Evolutionary conservation across 371 early-diverging fungal species (phyloP).

Genomic region (Choanephora cucurbitarum): DNA sequence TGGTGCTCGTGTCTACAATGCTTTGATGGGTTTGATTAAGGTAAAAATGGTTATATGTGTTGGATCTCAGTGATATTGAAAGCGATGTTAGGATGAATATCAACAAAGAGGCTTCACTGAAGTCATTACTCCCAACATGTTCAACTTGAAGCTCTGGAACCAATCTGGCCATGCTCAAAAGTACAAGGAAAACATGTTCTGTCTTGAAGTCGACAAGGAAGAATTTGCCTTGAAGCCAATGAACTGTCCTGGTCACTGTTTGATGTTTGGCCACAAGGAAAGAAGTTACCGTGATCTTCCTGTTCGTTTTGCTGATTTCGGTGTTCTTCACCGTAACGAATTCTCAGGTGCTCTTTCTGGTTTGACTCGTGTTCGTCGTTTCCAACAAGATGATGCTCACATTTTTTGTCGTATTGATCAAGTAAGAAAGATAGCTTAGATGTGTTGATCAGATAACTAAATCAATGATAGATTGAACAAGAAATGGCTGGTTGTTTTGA

Average conservation of each 20-base stretch:
- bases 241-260: conserved; percentile 99
- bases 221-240: conserved; percentile 98
- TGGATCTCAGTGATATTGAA: too few species aligned
- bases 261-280: conserved; percentile 94
- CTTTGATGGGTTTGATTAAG: conserved; percentile 86
- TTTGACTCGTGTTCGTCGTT: conserved; percentile 98
- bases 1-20: conserved; percentile 96
- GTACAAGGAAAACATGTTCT: conserved; percentile 99
- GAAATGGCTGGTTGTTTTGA: conserved; percentile 84
- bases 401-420: conserved; percentile 96
- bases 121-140: conserved; percentile 98
- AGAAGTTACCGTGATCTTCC: conserved; percentile 98
- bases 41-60: too few species aligned
- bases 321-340: conserved; percentile 99
- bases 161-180: conserved; percentile 99
- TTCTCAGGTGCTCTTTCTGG: conserved; percentile 97
- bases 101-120: conserved; percentile 82
- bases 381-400: conserved; percentile 99
- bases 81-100: conserved; percentile 68
- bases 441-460: conserved; percentile 1
- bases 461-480: conserved; percentile 43
- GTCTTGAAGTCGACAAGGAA: conserved; percentile 87
- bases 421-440: conserved; percentile 36
- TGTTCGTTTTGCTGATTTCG: conserved; percentile 98
- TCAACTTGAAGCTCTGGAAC: conserved; percentile 96